Conservation (phyloP, 2,329 filamentous ascomycete species). For the Xylariaceae sp. region DNA sequence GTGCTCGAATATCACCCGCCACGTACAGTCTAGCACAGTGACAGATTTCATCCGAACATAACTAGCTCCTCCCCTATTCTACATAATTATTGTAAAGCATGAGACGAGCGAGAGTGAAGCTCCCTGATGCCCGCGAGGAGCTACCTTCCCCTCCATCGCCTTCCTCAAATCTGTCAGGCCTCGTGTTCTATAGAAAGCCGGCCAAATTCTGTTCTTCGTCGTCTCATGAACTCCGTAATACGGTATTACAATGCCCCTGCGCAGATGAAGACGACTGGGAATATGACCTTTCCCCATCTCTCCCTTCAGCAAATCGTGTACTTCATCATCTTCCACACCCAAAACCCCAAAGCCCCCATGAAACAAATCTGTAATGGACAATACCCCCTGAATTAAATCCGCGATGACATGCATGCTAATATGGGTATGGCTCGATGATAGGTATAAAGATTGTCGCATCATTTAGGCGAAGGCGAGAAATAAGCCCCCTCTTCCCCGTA, state of each 20-base stretch:
- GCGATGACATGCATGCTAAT: conserved; percentile 2
- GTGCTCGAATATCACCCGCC: no score
- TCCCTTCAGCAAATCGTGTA: no score
- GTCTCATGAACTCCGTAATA: conserved; percentile 30
- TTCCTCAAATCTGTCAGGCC: no score
- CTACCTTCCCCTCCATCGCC: no score
- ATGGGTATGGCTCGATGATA: conserved; percentile 10
- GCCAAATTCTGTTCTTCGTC: conserved; percentile 17
- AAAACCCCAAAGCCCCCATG: conserved; percentile 12
- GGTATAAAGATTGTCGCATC: neutral
- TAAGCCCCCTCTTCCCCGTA: conserved; percentile 62
- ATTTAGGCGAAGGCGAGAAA: conserved; percentile 20
- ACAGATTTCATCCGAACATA: no score
- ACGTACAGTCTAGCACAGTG: no score
- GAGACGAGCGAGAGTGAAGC: conserved; percentile 5
- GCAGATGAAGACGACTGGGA: no score
- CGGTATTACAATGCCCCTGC: conserved; percentile 28
- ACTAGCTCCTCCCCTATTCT: no score
- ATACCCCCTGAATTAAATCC: conserved; percentile 9
- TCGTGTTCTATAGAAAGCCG: conserved; percentile 20
- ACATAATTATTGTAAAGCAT: neutral
- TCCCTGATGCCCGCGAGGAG: neutral
- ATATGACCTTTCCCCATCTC: no score
- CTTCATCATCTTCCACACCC: conserved; percentile 1
- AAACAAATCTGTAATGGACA: conserved; percentile 13